Evolutionary conservation across 2,329 filamentous ascomycete species (phyloP), one percentile per base, ranked within the genome.

Genomic region (Aaosphaeria pasadenensis): DNA sequence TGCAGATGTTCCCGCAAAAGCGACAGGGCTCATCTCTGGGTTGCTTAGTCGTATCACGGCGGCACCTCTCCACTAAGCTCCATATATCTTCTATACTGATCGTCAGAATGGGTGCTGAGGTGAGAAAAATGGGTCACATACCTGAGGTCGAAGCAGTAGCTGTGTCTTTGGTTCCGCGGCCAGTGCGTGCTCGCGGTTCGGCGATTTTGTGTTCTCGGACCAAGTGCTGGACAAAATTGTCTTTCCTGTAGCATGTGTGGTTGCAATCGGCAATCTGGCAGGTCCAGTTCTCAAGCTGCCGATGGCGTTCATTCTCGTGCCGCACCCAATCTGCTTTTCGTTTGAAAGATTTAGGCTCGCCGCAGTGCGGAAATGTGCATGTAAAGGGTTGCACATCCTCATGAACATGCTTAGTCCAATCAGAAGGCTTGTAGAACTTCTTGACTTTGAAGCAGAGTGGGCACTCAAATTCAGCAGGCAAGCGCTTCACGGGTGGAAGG

Each of bases 401-500:
- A 59, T 95, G 89, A 1, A 96, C 89, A 63, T 96, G 91, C 67
- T 96, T 96, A 1, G 91, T 95, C 91, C 91, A 96, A 70, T 96
- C 91, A 0, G 91, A 96, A 11, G 91, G 91, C 69, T 96, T 96
- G 59, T 86, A 83, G 59, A 94, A 91, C 60, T 85, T 89, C 76
- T 94, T 95, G 45, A 85, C 80, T 57, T 86, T 83, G 74, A 89
- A 96, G 72, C 91, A 96, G 24, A 96, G 75, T 35, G 88, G 86
- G 58, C 91, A 96, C 73, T 96, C 91, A 52, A 96, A 92, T 62
- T 92, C 85, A 4, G 91, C 89, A 1, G 91, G 91, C 5, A 96
- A 78, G 11, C 82, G 81, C 49, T 76, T 79, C 2, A 89, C 86
- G 1, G 89, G 90, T 5, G 91, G 91, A 70, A 89, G 81, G 5